phyloP scores from a whole-genome alignment of 2,329 filamentous ascomycete species.

The Phyllosticta citriasiana region DNA sequence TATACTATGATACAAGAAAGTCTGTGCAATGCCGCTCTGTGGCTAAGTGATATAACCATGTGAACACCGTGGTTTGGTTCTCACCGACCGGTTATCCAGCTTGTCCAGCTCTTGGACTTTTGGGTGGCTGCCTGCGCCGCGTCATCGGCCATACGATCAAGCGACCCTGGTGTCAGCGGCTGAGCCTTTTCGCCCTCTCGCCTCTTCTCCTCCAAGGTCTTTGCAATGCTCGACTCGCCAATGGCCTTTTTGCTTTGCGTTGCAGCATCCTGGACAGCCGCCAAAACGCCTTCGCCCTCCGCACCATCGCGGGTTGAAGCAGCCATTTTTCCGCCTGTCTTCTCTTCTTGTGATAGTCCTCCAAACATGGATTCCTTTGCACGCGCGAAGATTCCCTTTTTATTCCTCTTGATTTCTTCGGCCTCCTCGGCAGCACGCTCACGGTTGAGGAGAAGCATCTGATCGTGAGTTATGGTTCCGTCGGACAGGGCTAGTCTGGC shows the following conservation, averaged over 20 bases:
- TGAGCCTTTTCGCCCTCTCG: conserved; percentile 20
- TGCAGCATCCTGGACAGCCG: conserved; percentile 1
- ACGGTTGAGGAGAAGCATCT: conserved; percentile 41
- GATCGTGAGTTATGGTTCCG: conserved; percentile 40
- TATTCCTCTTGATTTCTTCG: conserved; percentile 30
- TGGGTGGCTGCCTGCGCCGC: conserved; percentile 26
- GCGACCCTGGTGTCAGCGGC: conserved; percentile 34
- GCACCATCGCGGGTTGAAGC: conserved; percentile 10
- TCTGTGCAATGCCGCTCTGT: not conserved
- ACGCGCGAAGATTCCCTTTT: conserved; percentile 26
- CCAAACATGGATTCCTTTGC: conserved; percentile 23
- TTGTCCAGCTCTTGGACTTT: conserved; percentile 35
- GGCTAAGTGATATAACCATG: not conserved
- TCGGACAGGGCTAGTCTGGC: conserved; percentile 33
- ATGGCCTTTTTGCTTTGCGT: not conserved
- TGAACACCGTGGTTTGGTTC: conserved; percentile 16
- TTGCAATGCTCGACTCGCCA: conserved; percentile 18
- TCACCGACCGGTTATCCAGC: conserved; percentile 33
- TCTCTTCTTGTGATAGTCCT: conserved; percentile 25
- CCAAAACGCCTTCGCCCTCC: not conserved
- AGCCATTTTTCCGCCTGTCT: conserved; percentile 26
- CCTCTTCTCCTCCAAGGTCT: conserved; percentile 24
- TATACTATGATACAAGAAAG: conserved; percentile 9
- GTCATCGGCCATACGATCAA: conserved; percentile 37
- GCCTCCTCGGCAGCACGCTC: conserved; percentile 55